A percentile compares a stretch with the other conserved stretches of the same genome.
Conservation (phyloP, 2,329 filamentous ascomycete species). For the Fusarium sp. region DNA sequence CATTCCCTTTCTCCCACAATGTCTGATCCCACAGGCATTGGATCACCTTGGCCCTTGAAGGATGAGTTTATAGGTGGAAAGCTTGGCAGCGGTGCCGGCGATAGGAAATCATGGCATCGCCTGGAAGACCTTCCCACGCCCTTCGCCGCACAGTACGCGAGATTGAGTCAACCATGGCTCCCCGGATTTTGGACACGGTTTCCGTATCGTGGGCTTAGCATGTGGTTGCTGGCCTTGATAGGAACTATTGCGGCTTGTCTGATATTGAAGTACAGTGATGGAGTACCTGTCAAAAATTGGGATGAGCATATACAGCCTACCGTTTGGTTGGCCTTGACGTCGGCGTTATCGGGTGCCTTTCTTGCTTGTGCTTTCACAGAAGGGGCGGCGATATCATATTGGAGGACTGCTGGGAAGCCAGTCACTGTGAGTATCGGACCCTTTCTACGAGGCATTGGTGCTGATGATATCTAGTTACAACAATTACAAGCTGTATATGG, state of each 20-base stretch:
- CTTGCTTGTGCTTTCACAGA: constrained; percentile 36
- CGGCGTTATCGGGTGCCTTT: constrained; percentile 33
- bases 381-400: constrained; percentile 37
- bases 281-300: constrained; percentile 34
- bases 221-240: constrained; percentile 29
- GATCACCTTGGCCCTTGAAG: constrained; percentile 28
- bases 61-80: constrained; percentile 4
- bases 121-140: constrained; percentile 14
- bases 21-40: too few relatives aligned
- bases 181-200: constrained; percentile 37
- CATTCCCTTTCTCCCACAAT: too few relatives aligned
- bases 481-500: constrained; percentile 34
- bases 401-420: constrained; percentile 32
- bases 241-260: constrained; percentile 28
- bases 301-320: constrained; percentile 35
- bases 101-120: constrained; percentile 26
- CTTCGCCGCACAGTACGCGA: constrained; percentile 7
- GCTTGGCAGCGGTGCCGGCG: neutral
- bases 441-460: accelerated
- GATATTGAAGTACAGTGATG: constrained; percentile 33
- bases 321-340: constrained; percentile 38
- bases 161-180: constrained; percentile 37
- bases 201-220: constrained; percentile 28
- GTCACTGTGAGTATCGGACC: constrained; percentile 15
- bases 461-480: constrained; percentile 20